Base-by-base conservation (phyloP, 352 stramenopile species). In the Phytophthora sansomeana region DNA sequence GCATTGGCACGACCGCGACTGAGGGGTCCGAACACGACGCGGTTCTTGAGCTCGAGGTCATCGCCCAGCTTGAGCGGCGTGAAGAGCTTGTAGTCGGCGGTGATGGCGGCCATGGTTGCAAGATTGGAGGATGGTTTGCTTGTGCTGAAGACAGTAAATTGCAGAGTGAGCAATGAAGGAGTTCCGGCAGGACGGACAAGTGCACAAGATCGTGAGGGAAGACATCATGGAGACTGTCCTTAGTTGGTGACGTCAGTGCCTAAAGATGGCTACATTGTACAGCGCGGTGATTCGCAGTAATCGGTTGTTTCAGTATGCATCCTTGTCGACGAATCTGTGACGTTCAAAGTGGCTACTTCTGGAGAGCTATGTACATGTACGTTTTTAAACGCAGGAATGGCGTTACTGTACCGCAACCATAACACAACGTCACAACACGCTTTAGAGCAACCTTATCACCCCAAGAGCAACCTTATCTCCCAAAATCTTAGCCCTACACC, bases 1-100 rank as follows among this genome's bases (percentile, higher is more conserved):
- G 61, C 44, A 36, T 69, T 63, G 36, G 61, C 52, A 36, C 61
- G 61, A n/a, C 61, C 61, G 7, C 61, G 61, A 47, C 17, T 69
- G 10, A 69, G 44, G 1, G 60, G 60, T n/a, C 50, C 60, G 46
- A 69, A 69, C 29, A 69, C 60, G 26, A 69, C 33, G 28, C 60
- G 61, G 39, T 69, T 69, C 52, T 69, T 69, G 26, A 69, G 51
- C 35, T 76, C 58, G n/a, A 75, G 56, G 21, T 74, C 61, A 14
- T 64, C 47, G 24, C 74, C 77, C 35, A 83, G 42, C 57, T 69
- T 74, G 11, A 85, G 51, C 2, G 70, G 67, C 39, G 74, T 71
- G 57, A 84, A 81, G 24, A 81, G 74, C 63, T 75, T 75, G 56
- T 72, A 70, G 44, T 67, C 66, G 14, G 53, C 58, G 26, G 54